These are phyloP conservation scores for Graphilbum fragrans DNA, from an alignment of 2,329 filamentous ascomycete genomes.

Conservation along the genomic window DNA sequence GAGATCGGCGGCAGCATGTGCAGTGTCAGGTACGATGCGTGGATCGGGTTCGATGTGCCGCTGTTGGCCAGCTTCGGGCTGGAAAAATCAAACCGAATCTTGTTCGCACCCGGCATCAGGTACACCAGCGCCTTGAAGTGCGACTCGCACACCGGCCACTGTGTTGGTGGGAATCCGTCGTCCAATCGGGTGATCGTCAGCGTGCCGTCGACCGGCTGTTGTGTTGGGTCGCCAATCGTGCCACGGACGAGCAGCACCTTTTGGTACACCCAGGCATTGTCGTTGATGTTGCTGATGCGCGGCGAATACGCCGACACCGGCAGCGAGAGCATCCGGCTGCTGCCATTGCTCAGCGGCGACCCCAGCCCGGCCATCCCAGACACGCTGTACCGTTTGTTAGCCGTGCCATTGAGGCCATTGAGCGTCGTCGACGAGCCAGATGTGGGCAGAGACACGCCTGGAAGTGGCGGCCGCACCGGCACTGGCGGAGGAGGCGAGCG, in stretches of 20 bases:
- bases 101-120: conserved; percentile 83
- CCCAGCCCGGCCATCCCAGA: conserved; percentile 51
- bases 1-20: conserved; percentile 75
- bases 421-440: background rate
- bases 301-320: conserved; percentile 72
- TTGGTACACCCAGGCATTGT: conserved; percentile 85
- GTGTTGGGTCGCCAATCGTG: conserved; percentile 60
- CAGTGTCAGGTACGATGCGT: conserved; percentile 69
- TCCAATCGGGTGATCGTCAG: conserved; percentile 72
- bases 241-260: conserved; percentile 77
- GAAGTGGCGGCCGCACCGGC: conserved; percentile 21
- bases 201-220: conserved; percentile 62
- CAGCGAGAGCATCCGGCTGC: conserved; percentile 36
- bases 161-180: conserved; percentile 69
- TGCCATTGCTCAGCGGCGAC: conserved; percentile 40
- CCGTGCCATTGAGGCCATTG: too few relatives aligned
- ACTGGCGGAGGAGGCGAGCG: conserved; percentile 20
- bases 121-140: conserved; percentile 88
- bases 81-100: conserved; percentile 74
- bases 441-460: background rate
- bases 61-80: conserved; percentile 68
- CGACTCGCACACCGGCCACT: conserved; percentile 80
- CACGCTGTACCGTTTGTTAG: conserved; percentile 48
- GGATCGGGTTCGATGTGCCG: conserved; percentile 53
- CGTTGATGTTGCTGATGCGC: conserved; percentile 62